Evolutionary conservation across 1,284 basidiomycete species (phyloP), one percentile per base, ranked within the genome.

Genomic region (Puccinia novopanici): DNA sequence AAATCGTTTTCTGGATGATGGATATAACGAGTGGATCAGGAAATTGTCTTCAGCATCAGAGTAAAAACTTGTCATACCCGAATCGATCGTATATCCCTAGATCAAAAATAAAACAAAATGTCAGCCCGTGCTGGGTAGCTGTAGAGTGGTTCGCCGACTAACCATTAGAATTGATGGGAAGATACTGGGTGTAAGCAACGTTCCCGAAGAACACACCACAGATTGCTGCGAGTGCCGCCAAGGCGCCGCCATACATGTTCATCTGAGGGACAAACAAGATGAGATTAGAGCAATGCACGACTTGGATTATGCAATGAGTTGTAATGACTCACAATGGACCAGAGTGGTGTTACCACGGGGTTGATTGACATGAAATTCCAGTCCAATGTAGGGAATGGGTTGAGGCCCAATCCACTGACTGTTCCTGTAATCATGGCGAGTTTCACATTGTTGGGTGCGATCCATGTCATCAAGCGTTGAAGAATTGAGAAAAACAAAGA

Each of bases 311-410:
- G 57, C 81, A 84, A 37, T 83, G 63, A 15, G 82, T 73, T n/a
- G 81, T 81, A 48, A 82, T 75, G 59, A 83, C 82, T 34, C 83
- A 82, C 75, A 19, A 83, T 84, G 9, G 84, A 82, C 82, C 84
- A 86, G 81, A 84, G 83, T 6, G 84, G 85, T 8, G 82, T 82
- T 42, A 83, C 83, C 19, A 85, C 81, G 17, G 84, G 84, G 61
- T 83, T 82, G n/a, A 82, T 80, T n/a, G 81, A 65, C 30, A 86
- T 80, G 55, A 85, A 84, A 54, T 85, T 86, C 87, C 87, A 87
- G 83, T 88, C 87, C 52, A 88, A 86, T 27, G 87, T 87, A 42
- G 87, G 84, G 67, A 87, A 83, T 8, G 87, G 85, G 83, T 86
- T 86, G 73, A 85, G 82, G 83, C 86, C 83, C 27, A 87, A 82